These are phyloP conservation scores for Hygrocybe coccinea DNA, from an alignment of 768 basidiomycete genomes.

Conservation along the genomic window DNA sequence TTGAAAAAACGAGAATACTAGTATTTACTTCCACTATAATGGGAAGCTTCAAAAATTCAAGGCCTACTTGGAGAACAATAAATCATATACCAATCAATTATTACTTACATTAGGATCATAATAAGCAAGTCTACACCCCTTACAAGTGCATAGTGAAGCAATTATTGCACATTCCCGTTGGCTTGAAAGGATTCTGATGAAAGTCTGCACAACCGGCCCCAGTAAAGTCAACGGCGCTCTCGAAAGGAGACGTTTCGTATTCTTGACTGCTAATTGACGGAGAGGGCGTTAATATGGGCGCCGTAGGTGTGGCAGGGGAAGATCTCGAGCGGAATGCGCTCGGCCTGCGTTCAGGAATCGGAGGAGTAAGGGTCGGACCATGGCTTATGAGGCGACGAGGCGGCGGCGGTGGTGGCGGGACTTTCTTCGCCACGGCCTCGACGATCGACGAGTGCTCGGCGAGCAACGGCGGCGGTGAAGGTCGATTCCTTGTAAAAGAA, in stretches of 20 bases:
- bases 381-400: slow-evolving; percentile 44
- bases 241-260: slow-evolving; percentile 58
- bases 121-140: not conserved
- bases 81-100: no score
- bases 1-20: no score
- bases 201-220: slow-evolving; percentile 46
- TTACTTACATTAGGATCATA: not conserved
- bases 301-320: slow-evolving; percentile 14
- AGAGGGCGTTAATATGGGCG: slow-evolving; percentile 21
- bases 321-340: slow-evolving; percentile 16
- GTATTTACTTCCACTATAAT: no score
- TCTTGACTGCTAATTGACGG: slow-evolving; percentile 35
- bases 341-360: slow-evolving; percentile 44
- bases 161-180: slow-evolving; percentile 59
- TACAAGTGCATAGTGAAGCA: slow-evolving; percentile 54
- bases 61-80: no score
- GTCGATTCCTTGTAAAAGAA: not conserved
- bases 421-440: slow-evolving; percentile 36
- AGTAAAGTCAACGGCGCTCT: slow-evolving; percentile 50
- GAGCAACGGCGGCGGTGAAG: not conserved
- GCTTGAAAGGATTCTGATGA: slow-evolving; percentile 64
- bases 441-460: slow-evolving; percentile 19
- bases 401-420: slow-evolving; percentile 65
- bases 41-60: no score
- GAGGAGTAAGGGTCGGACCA: slow-evolving; percentile 34